These are phyloP conservation scores for Sisymbrium irio DNA, from an alignment of 345 rosid species.

Conservation along the genomic window DNA sequence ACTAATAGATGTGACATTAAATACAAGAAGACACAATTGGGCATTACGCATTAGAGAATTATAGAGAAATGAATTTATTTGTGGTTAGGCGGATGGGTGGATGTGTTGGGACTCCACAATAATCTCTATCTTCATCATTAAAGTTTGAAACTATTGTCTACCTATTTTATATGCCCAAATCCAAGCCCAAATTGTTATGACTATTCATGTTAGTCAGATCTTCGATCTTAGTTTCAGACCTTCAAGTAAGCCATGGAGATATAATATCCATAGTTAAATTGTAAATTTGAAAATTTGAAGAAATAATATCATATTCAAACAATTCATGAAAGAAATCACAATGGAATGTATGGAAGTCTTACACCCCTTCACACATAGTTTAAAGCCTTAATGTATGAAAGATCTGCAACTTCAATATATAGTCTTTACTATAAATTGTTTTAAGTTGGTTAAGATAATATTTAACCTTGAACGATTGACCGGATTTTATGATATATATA, in stretches of 20 bases:
- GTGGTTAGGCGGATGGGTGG: conserved; percentile 31
- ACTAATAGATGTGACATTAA: conserved; percentile 12
- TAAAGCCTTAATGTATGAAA: no score
- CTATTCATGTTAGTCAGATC: neutral
- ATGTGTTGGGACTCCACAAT: conserved; percentile 41
- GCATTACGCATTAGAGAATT: conserved; percentile 4
- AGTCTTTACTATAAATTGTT: no score
- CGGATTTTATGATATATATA: no score
- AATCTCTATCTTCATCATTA: conserved; percentile 46
- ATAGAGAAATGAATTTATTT: conserved; percentile 16
- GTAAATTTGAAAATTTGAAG: neutral
- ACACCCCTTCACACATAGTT: no score
- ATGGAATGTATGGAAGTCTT: no score
- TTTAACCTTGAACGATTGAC: no score
- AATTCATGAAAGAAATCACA: neutral
- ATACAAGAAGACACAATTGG: conserved; percentile 7
- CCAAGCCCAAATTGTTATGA: neutral
- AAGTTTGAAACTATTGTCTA: conserved; percentile 32
- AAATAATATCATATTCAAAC: neutral
- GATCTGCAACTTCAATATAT: no score
- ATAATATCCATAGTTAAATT: neutral
- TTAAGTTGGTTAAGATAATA: no score
- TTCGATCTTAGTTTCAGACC: neutral
- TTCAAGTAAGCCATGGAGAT: neutral
- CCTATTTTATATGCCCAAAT: conserved; percentile 16